phyloP scores from a whole-genome alignment of 2,329 filamentous ascomycete species.

The Cercospora janseana region DNA sequence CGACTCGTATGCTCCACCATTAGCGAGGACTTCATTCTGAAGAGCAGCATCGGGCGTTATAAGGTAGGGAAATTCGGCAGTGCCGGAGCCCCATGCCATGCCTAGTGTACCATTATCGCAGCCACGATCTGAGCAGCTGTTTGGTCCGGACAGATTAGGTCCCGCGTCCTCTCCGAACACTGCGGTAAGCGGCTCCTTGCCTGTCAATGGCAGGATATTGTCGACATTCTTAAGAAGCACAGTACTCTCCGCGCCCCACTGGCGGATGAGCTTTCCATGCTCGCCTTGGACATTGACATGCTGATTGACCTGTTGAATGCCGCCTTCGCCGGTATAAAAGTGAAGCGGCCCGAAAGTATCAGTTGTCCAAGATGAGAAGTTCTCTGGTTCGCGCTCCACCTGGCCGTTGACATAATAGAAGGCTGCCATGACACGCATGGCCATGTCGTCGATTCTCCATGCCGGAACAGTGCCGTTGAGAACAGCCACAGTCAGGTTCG shows the following conservation, averaged over 20 bases:
- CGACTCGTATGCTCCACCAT: constrained; percentile 29
- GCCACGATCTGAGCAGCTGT: constrained; percentile 47
- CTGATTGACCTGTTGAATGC: constrained; percentile 64
- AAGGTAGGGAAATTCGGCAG: constrained; percentile 38
- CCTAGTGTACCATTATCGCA: constrained; percentile 48
- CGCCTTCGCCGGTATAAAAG: constrained; percentile 57
- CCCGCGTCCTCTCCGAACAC: constrained; percentile 53
- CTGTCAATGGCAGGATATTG: constrained; percentile 53
- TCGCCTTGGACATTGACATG: constrained; percentile 76
- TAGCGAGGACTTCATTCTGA: constrained; percentile 29
- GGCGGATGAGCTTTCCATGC: constrained; percentile 69
- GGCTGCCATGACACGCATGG: constrained; percentile 35
- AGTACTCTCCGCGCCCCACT: constrained; percentile 54
- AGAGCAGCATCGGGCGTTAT: constrained; percentile 35
- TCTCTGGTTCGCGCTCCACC: constrained; percentile 46
- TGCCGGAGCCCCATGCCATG: constrained; percentile 50
- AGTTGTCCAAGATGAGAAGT: constrained; percentile 48
- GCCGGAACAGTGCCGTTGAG: constrained; percentile 36
- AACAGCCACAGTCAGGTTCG: constrained; percentile 36
- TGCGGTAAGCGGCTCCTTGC: constrained; percentile 47
- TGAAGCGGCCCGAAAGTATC: constrained; percentile 67
- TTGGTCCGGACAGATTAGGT: constrained; percentile 48
- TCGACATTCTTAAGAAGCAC: constrained; percentile 65
- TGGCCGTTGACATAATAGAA: constrained; percentile 54
- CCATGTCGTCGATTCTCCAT: constrained; percentile 38